Base-by-base conservation (phyloP, 2,329 filamentous ascomycete genomes). In the Colletotrichum limetticola region DNA sequence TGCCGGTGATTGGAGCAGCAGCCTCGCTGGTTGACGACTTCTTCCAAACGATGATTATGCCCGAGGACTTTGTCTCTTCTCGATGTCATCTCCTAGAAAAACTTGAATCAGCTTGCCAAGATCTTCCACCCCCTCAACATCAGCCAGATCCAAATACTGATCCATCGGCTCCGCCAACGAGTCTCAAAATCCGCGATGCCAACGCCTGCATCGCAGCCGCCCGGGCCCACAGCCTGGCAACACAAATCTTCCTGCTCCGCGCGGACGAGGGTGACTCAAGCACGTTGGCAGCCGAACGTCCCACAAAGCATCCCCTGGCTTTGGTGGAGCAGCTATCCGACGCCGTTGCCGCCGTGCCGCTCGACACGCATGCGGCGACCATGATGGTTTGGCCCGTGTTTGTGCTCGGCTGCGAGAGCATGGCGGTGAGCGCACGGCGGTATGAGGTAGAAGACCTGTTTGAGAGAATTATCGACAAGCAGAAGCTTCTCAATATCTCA, bases 381-480 rank as follows among this genome's bases (percentile, higher is more conserved):
- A 68, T 72, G 52, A 72, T 74, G 68, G 52, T 72, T 4, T 74
- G 72, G 72, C 72, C 72, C 2, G 24, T 61, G 26, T 72, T 71
- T 37, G 59, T 68, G 8, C 56, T 74, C 8, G 72, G 68, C 1
- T 72, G 72, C 22, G 72, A 72, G 52, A 58, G 42, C 16, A 52
- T 62, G 26, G 46, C 52, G 28, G n/a, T n/a, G 3, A 58, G 42
- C 30, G 26, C 66, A 14, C 32, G 66, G 4, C 60, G 30, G n/a
- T 32, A 66, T n/a, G 16, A 24, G 1, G 22, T 68, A 6, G 60
- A 61, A 52, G 24, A 26, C 6, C 14, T 35, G 1, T 62, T 70
- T 19, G 56, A 71, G n/a, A 52, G 49, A 12, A 73, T 73, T 46
- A 7, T 73, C 14, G 56, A 60, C n/a, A 73, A 70, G 55, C 32